These are phyloP conservation scores for Rhazya stricta DNA, from an alignment of 257 asterid genomes.

Conservation along the genomic window DNA sequence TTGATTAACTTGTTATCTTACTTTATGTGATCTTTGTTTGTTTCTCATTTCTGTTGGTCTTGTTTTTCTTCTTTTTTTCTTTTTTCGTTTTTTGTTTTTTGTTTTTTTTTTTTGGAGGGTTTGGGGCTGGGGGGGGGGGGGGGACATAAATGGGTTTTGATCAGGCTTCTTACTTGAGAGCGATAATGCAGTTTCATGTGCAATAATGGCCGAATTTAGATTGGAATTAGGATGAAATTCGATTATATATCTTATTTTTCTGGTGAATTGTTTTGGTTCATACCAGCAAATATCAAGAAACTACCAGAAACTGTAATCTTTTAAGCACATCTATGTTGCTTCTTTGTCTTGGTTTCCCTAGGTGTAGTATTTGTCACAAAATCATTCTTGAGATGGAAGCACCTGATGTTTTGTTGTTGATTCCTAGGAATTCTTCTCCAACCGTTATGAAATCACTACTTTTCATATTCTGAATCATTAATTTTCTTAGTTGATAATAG, in stretches of 20 bases:
- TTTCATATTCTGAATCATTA: not conserved
- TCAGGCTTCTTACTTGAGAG: not conserved
- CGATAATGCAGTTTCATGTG: not conserved
- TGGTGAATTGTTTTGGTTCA: not conserved
- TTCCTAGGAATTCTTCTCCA: not conserved
- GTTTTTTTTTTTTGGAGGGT: not conserved
- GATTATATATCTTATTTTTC: too few species aligned
- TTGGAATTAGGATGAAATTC: not conserved
- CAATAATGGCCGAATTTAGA: not conserved
- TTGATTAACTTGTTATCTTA: not conserved
- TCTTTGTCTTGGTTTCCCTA: too few species aligned
- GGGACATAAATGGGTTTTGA: not conserved
- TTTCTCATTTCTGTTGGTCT: too few species aligned
- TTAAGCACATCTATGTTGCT: too few species aligned
- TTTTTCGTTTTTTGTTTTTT: not conserved
- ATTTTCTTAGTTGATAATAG: not conserved
- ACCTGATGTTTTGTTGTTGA: not conserved
- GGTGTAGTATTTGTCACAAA: too few species aligned
- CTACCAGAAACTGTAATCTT: too few species aligned
- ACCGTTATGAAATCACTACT: not conserved
- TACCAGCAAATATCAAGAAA: not conserved
- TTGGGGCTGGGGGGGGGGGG: not conserved
- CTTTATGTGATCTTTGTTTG: too few species aligned
- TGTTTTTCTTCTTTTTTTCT: not conserved
- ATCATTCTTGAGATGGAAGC: not conserved